phyloP scores from a whole-genome alignment of 495 filamentous ascomycete genomes.

The Emericellopsis terricola region DNA sequence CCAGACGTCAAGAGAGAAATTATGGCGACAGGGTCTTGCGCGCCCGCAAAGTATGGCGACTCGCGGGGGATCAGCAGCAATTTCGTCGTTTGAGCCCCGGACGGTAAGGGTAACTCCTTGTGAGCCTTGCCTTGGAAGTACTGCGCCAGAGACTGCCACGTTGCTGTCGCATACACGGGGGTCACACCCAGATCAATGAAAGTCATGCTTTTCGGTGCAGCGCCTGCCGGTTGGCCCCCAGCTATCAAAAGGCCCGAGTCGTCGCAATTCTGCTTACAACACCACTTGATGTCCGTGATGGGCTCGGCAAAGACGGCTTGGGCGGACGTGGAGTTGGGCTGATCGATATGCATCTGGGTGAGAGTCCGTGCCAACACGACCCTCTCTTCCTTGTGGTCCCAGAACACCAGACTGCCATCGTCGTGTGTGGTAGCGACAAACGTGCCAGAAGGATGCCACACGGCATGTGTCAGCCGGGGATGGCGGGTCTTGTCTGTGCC shows the following conservation, averaged over 20 bases:
- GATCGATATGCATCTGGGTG: constrained; percentile 49
- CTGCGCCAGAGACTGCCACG: constrained; percentile 60
- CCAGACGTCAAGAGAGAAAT: constrained; percentile 66
- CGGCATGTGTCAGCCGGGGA: constrained; percentile 56
- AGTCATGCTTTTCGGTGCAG: constrained; percentile 54
- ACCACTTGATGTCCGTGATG: constrained; percentile 68
- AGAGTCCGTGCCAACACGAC: constrained; percentile 70
- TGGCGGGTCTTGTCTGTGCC: constrained; percentile 33
- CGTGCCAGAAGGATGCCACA: constrained; percentile 92
- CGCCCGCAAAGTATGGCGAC: constrained; percentile 71
- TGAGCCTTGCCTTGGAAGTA: constrained; percentile 60
- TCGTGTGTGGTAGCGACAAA: constrained; percentile 81
- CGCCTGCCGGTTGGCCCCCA: constrained; percentile 49
- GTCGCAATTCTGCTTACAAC: constrained; percentile 77
- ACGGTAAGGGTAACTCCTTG: constrained; percentile 56
- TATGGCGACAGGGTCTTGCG: constrained; percentile 75
- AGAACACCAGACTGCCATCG: constrained; percentile 76
- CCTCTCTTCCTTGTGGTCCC: constrained; percentile 86
- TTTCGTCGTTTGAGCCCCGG: constrained; percentile 59
- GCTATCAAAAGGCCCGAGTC: constrained; percentile 81
- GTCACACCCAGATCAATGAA: constrained; percentile 81
- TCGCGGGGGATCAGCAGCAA: constrained; percentile 67
- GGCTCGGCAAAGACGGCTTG: constrained; percentile 35
- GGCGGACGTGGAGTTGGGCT: constrained; percentile 19
- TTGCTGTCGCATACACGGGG: constrained; percentile 76